Evolutionary conservation across 169 alveolate species (phyloP), one percentile per base, ranked within the genome.

Genomic region (Miamiensis avidus): DNA sequence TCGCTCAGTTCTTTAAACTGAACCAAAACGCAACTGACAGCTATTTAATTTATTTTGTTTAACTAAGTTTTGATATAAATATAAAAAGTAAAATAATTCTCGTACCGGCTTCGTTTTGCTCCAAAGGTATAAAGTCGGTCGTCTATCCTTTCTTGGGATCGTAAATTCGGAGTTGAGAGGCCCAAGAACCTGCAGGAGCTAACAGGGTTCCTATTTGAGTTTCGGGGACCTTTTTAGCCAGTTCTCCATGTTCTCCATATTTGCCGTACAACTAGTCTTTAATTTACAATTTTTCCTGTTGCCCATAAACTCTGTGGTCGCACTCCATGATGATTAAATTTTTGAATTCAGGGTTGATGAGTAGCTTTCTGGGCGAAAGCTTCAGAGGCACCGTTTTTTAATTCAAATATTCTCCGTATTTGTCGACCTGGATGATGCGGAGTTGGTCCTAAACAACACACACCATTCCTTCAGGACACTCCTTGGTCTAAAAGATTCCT

Each of bases 101-200:
- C n/a, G n/a, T n/a, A n/a, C n/a, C n/a, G n/a, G 98, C 99, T 89
- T 99, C 99, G 88, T 98, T 98, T 81, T 96, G 91, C 72, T 96
- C 99, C 77, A 99, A 94, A 65, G 98, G 94, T 32, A 97, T 90
- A 85, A 97, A 92, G 65, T 95, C 98, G 49, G 96, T 65, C 16
- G 99, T 96, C 76, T 92, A 89, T 34, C 84, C 64, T 26, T 65
- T 65, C 33, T 33, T 74, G 25, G 97, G 95, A 72, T 94, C 93
- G 0, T 91, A 89, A n/a, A 94, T 85, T 81, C 97, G 81, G 31
- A 94, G 76, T 34, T 88, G 89, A 73, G 91, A 78, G 33, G 95
- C 95, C 93, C 94, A 94, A 16, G 83, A 79, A 49, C 92, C 92
- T 34, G 49, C 33, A 74, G 88, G 82, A 33, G 91, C 92, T 72